Evolutionary conservation across 2,329 filamentous ascomycete genomes (phyloP).

Genomic region (Trichoderma simmonsii): DNA sequence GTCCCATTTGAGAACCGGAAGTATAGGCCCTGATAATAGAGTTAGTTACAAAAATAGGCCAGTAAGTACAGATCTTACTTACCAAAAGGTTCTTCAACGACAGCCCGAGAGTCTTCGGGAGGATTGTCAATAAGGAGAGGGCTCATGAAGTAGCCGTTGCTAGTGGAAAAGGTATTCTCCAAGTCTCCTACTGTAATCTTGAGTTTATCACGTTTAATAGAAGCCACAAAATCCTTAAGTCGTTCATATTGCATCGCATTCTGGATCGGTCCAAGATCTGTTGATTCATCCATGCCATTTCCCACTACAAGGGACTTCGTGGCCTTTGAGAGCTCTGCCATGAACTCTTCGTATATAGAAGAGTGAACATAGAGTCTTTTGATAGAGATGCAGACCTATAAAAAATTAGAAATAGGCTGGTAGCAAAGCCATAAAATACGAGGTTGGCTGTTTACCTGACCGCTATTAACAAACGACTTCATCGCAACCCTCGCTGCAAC

Average conservation of each 20-base stretch:
- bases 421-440: not conserved
- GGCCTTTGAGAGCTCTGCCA: conserved; percentile 33
- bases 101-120: conserved; percentile 31
- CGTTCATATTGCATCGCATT: conserved; percentile 54
- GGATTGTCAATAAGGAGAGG: conserved; percentile 55
- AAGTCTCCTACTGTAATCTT: conserved; percentile 32
- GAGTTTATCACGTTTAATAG: conserved; percentile 29
- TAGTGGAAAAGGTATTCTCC: conserved; percentile 40
- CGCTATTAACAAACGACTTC: conserved; percentile 45
- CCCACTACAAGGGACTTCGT: conserved; percentile 42
- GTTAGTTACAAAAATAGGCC: not conserved
- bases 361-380: conserved; percentile 57
- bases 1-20: conserved; percentile 29
- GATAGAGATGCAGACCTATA: conserved; percentile 52
- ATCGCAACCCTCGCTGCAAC: conserved; percentile 24
- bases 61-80: no score
- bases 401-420: not conserved
- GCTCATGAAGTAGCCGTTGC: conserved; percentile 80
- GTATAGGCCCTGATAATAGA: conserved; percentile 25
- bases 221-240: conserved; percentile 21
- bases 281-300: conserved; percentile 30
- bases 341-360: conserved; percentile 52
- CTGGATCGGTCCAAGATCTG: conserved; percentile 51
- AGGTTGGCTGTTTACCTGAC: conserved; percentile 34
- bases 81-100: conserved; percentile 36